phyloP scores from a whole-genome alignment of 139 green algal genomes.

The Ulvella scutata region DNA sequence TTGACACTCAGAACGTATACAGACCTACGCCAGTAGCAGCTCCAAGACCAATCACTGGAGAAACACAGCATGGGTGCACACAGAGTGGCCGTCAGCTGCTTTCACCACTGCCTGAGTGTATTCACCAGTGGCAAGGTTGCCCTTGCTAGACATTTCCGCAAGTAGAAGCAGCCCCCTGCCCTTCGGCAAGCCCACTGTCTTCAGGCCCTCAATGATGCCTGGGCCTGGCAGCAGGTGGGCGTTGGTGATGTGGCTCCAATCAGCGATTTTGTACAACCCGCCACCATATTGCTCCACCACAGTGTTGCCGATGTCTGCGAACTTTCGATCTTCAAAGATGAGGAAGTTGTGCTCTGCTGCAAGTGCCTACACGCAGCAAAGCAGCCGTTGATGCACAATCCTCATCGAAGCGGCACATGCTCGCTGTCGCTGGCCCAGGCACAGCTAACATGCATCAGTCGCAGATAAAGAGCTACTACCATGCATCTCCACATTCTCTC shows the following conservation, averaged over 20 bases:
- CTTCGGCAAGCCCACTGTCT: slow-evolving; percentile 50
- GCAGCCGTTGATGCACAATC: too few relatives aligned
- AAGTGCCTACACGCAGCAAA: not conserved
- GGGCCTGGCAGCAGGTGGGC: slow-evolving; percentile 87
- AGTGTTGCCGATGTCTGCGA: slow-evolving; percentile 99
- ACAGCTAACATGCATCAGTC: too few relatives aligned
- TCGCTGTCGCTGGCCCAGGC: too few relatives aligned
- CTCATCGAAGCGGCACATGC: too few relatives aligned
- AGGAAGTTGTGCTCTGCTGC: slow-evolving; percentile 61
- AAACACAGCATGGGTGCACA: slow-evolving; percentile 4
- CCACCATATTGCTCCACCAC: slow-evolving; percentile 75
- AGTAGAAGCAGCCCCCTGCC: slow-evolving; percentile 31
- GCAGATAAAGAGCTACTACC: too few relatives aligned
- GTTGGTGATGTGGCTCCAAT: slow-evolving; percentile 96
- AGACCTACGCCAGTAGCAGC: too few relatives aligned
- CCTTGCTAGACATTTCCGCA: slow-evolving; percentile 90
- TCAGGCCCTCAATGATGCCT: slow-evolving; percentile 95
- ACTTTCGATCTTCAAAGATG: slow-evolving; percentile 99
- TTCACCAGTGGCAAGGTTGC: slow-evolving; percentile 68
- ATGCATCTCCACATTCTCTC: too few relatives aligned
- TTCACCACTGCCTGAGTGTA: slow-evolving; percentile 78
- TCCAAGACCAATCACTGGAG: too few relatives aligned
- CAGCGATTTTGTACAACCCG: slow-evolving; percentile 82
- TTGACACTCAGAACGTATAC: too few relatives aligned
- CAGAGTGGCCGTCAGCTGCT: slow-evolving; percentile 46